These are phyloP conservation scores for Nevesoporus exiguus DNA, from an alignment of 768 basidiomycete species.

Conservation along the genomic window DNA sequence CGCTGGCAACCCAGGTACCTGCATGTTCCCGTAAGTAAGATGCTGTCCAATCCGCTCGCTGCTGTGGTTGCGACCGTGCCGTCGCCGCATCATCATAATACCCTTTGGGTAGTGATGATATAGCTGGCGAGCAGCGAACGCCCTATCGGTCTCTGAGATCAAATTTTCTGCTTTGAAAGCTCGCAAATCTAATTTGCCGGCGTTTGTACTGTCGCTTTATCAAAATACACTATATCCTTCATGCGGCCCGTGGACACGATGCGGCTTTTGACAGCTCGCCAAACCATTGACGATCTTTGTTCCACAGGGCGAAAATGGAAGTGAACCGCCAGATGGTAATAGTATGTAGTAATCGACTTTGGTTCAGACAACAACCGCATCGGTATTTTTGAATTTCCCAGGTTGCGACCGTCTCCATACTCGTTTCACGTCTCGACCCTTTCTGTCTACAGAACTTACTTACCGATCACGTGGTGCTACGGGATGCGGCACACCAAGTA, in stretches of 20 bases:
- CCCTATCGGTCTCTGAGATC: slow-evolving; percentile 16
- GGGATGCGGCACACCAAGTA: slow-evolving; percentile 2
- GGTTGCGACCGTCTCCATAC: slow-evolving; percentile 3
- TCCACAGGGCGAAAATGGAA: slow-evolving; percentile 25
- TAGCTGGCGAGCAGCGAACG: neutral
- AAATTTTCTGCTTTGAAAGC: slow-evolving; percentile 9
- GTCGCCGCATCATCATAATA: slow-evolving; percentile 15
- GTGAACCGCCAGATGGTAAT: slow-evolving; percentile 7
- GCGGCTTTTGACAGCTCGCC: slow-evolving; percentile 13
- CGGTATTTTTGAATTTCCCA: slow-evolving; percentile 13
- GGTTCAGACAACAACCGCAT: slow-evolving; percentile 3
- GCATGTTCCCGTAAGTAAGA: slow-evolving; percentile 16
- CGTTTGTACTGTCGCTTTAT: slow-evolving; percentile 14
- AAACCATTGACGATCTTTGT: slow-evolving; percentile 17
- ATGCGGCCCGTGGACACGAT: slow-evolving; percentile 4
- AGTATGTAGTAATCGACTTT: slow-evolving; percentile 5
- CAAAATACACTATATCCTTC: slow-evolving; percentile 2
- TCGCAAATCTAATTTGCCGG: slow-evolving; percentile 20
- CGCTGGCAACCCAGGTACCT: slow-evolving; percentile 15
- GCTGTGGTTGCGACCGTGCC: slow-evolving; percentile 10
- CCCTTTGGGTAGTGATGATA: slow-evolving; percentile 7
- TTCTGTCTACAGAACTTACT: slow-evolving; percentile 15
- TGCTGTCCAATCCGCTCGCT: slow-evolving; percentile 15
- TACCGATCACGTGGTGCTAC: slow-evolving; percentile 27
- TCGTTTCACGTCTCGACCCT: neutral